These are phyloP conservation scores for Pyrus pyrifolia DNA, from an alignment of 306 rosid genomes.

Conservation along the genomic window DNA sequence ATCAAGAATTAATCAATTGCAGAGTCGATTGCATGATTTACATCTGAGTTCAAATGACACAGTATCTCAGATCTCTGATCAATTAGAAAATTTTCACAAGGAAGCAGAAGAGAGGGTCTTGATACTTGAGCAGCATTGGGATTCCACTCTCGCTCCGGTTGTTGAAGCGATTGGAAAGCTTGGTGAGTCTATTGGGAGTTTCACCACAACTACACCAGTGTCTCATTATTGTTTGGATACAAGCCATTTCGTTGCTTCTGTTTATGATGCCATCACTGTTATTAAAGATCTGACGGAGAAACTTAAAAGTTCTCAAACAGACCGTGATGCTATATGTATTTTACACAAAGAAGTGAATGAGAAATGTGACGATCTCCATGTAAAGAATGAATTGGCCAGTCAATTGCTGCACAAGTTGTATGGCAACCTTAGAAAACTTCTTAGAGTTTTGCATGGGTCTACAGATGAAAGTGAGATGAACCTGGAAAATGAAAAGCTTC, in stretches of 20 bases:
- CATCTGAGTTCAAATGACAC: conserved; percentile 49
- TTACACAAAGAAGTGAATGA: conserved; percentile 47
- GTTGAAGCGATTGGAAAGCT: conserved; percentile 55
- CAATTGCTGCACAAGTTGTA: conserved; percentile 43
- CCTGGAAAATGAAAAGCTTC: conserved; percentile 32
- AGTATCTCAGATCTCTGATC: conserved; percentile 47
- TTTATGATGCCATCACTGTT: conserved; percentile 48
- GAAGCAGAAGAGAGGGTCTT: conserved; percentile 47
- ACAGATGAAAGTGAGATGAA: conserved; percentile 39
- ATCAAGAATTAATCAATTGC: conserved; percentile 51
- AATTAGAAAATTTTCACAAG: conserved; percentile 57
- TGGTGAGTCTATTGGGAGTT: conserved; percentile 45
- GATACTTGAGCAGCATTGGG: conserved; percentile 62
- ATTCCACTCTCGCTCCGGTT: conserved; percentile 37
- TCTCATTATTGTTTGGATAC: conserved; percentile 19
- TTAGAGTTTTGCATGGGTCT: conserved; percentile 33
- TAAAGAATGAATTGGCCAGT: conserved; percentile 53
- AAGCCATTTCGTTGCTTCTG: conserved; percentile 41
- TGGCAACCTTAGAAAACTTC: conserved; percentile 46
- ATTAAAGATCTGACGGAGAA: conserved; percentile 57
- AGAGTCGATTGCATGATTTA: conserved; percentile 38
- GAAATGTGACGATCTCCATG: conserved; percentile 51
- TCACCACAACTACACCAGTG: conserved; percentile 19
- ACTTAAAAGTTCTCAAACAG: conserved; percentile 49
- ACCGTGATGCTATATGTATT: conserved; percentile 36